Evolutionary conservation across 345 rosid species (phyloP), one percentile per base, ranked within the genome.

Genomic region (Lumnitzera littorea): DNA sequence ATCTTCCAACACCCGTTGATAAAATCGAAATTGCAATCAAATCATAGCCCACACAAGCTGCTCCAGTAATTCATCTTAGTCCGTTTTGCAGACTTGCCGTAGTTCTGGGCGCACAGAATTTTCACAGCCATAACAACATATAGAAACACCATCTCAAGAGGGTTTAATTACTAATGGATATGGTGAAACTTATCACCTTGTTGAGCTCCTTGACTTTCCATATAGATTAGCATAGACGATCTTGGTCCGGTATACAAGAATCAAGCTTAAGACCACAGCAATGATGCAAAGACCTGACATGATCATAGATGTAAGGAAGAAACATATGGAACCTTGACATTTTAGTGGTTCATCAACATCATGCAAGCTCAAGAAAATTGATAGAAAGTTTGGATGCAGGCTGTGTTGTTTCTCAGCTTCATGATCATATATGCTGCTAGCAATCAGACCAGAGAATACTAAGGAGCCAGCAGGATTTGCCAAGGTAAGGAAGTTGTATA

Each of bases 401-500:
- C 61, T 64, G 57, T 58, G 74, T 79, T 94, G 99, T 58, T 73
- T 81, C 72, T 82, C 99, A 46, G 98, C 99, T 80, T 95, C 95
- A 7, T 61, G 65, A 68, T 95, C 99, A 20, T 95, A 91, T 20
- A 95, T 95, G 60, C 74, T 70, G 71, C 99, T 95, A 31, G 96
- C 99, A 29, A 95, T 82, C 56, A 91, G 23, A 52, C 99, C 95
- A 11, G 99, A 95, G 83, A 95, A 83, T 61, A 95, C 75, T 11
- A 95, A 89, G 0, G 99, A 91, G 50, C 99, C 98, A 3, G 95
- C 95, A 11, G 99, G 99, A 67, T 88, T 95, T 61, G 97, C 97
- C 55, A 95, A 78, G 4, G 98, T 88, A 60, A 95, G 88, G 80
- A 95, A 95, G 69, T 95, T 95, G 83, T 95, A 95, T 56, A 95